These are phyloP conservation scores for Agrocybe praecox DNA, from an alignment of 768 basidiomycete genomes.

Conservation along the genomic window DNA sequence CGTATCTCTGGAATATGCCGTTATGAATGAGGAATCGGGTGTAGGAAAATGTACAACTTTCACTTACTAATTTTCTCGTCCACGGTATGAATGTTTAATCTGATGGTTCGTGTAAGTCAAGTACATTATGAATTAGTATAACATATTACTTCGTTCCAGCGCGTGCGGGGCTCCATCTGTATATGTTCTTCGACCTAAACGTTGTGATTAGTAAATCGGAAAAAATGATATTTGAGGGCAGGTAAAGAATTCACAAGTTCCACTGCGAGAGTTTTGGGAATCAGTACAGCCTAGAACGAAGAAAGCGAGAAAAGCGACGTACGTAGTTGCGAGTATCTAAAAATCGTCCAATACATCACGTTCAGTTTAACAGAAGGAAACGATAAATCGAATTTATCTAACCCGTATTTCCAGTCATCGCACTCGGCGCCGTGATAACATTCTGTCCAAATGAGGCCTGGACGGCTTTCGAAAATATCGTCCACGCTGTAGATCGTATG, in stretches of 20 bases:
- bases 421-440: slow-evolving; percentile 29
- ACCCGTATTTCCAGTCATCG: slow-evolving; percentile 34
- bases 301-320: slow-evolving; percentile 4
- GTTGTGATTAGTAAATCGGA: background rate
- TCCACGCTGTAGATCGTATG: slow-evolving; percentile 23
- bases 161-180: slow-evolving; percentile 31
- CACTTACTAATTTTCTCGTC: slow-evolving; percentile 32
- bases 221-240: background rate
- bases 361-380: too few relatives aligned
- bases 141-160: slow-evolving; percentile 24
- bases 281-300: background rate
- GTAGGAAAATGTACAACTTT: too few relatives aligned
- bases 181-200: slow-evolving; percentile 27
- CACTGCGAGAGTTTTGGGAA: slow-evolving; percentile 14
- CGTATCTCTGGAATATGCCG: slow-evolving; percentile 19
- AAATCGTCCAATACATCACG: too few relatives aligned
- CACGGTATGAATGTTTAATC: slow-evolving; percentile 29
- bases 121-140: background rate
- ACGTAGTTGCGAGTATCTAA: slow-evolving; percentile 32
- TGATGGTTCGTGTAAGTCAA: background rate
- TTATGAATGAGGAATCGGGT: too few relatives aligned
- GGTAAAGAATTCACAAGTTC: slow-evolving; percentile 21
- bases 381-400: background rate
- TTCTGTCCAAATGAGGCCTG: slow-evolving; percentile 27
- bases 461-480: slow-evolving; percentile 25